Base-by-base conservation (phyloP, 2,329 filamentous ascomycete species). In the Aureobasidium leucospermi region DNA sequence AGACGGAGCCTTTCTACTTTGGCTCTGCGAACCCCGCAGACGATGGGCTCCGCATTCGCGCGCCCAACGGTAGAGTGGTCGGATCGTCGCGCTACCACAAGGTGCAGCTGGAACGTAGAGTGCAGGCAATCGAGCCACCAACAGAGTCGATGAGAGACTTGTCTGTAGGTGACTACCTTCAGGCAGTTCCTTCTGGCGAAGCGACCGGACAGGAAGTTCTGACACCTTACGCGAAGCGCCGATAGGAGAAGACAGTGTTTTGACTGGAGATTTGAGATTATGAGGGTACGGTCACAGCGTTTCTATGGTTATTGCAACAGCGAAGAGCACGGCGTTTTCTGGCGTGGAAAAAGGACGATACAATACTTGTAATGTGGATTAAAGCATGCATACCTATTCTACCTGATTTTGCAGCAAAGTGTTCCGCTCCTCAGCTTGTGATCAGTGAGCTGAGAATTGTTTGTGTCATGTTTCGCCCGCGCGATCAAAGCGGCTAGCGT, bases 1-100 rank as follows among this genome's bases (percentile, higher is more conserved):
- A 73, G 62, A 74, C 71, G 0, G 60, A 59, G 32, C 65, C 68
- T 2, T 71, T 72, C 53, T 64, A 70, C 55, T 65, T 72, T 41
- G 67, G 65, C 8, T 63, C 52, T 8, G 49, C 59, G 10, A 57
- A 67, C 51, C 62, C 65, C 8, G 53, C 34, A 41, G 61, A 66
- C 34, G 59, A 68, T 53, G 67, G 67, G 1, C 46, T 68, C 23
- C 51, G 62, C 15, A 63, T 64, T 10, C 57, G 56, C 28, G 42
- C 67, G 32, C 65, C 65, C 16, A 56, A 55, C 11, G 65, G 65
- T 4, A 60, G 61, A 10, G 57, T 67, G 13, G 53, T 63, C 42
- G 66, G 65, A 6, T 58, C 63, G 7, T 67, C 65, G 13, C 64
- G 48, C 19, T 36, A 23, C 16, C 47, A 52, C 41, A 47, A 48